Base-by-base conservation (phyloP, 2,329 filamentous ascomycete genomes). In the Graphilbum ipis-grandicollis region DNA sequence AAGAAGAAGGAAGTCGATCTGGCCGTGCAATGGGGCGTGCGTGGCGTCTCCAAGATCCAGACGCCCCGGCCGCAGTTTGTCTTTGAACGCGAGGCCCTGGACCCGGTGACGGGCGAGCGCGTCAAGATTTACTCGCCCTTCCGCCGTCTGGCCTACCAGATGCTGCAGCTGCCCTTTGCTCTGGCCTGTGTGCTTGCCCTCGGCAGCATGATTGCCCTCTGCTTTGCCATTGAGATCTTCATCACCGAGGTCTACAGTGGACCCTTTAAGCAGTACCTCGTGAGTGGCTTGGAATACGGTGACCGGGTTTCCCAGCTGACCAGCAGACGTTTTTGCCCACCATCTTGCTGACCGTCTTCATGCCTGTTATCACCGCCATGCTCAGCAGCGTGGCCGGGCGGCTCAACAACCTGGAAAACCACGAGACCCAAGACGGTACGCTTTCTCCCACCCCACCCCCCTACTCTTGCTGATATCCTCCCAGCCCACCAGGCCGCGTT, bases 221-320 rank as follows among this genome's bases (percentile, higher is more conserved):
- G 83, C 51, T 96, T 96, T 54, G 81, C 77, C 8, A 82, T 94
- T 42, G 90, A 98, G 53, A 83, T 96, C 23, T 94, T 96, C 58
- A 83, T 98, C 46, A 86, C 81, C 0, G 85, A 98, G 56, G 75
- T 96, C 14, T 96, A 98, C 55, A 71, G 76, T 41, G 90, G 90
- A 0, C 84, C 85, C 0, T 74, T 93, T 44, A 93, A 96, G 59
- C 69, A 71, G 17, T 77, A 92, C 41, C 55, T 98, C 46, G 84
- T 86, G 55, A 54, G 74, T 40, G 2, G 17, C 22, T 9, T 19
- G 21, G n/a, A 8, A 9, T 3, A 5, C 22, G 18, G 14, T 3
- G 18, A 4, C 19, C 9, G 28, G 28, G 6, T 10, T 19, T 17
- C 8, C 17, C 15, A 12, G 31, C 18, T 31, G n/a, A 25, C 3